phyloP scores from a whole-genome alignment of 352 stramenopile genomes.

The Globisporangium canariense region DNA sequence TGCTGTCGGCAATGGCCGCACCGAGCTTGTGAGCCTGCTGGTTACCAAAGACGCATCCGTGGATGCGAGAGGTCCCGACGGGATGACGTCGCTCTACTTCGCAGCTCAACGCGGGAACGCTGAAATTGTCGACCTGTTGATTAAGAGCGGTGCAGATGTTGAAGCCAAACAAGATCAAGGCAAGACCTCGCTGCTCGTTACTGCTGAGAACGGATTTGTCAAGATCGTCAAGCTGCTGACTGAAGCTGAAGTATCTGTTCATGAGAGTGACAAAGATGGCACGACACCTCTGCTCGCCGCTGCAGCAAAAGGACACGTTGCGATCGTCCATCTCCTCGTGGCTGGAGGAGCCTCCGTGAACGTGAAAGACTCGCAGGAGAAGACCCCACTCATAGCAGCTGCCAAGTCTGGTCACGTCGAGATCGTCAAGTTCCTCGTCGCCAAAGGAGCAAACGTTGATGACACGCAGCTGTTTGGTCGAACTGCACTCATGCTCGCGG shows the following conservation, averaged over 20 bases:
- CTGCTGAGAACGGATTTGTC: neutral
- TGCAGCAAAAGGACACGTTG: neutral
- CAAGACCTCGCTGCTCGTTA: slow-evolving; percentile 2
- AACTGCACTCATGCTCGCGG: slow-evolving; percentile 7
- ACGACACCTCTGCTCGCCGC: slow-evolving; percentile 1
- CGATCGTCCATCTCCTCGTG: slow-evolving; percentile 1
- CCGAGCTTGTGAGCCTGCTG: neutral
- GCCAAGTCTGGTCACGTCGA: neutral
- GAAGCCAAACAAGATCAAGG: slow-evolving; percentile 4
- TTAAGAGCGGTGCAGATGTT: neutral
- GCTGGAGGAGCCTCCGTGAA: neutral
- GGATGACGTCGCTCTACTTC: slow-evolving; percentile 3
- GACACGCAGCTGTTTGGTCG: neutral
- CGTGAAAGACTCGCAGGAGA: neutral
- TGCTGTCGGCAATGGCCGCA: slow-evolving; percentile 4
- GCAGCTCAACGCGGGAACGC: neutral
- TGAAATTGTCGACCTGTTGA: neutral
- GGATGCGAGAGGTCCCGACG: neutral
- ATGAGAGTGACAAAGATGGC: neutral
- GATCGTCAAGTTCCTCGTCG: slow-evolving; percentile 3
- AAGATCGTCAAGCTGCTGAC: neutral
- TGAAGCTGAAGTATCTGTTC: neutral
- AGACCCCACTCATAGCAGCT: slow-evolving; percentile 6
- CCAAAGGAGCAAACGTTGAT: neutral
- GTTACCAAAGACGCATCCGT: neutral